Evolutionary conservation across 2,329 filamentous ascomycete species (phyloP), one percentile per base, ranked within the genome.

Genomic region (Aspergillus brasiliensis): DNA sequence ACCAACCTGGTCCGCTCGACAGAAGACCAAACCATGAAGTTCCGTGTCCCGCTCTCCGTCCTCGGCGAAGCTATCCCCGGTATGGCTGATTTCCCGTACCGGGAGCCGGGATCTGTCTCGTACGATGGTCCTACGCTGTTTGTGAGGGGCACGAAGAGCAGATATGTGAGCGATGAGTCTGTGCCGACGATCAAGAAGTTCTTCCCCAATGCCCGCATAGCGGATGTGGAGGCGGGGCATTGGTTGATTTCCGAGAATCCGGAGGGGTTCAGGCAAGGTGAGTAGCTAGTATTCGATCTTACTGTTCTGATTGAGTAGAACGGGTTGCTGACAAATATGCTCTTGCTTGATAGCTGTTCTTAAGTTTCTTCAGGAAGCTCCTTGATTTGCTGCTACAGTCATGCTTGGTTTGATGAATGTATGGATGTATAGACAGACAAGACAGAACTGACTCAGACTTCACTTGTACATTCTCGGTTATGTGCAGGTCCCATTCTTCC

Each of bases 21-120:
- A 17, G 77, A 82, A 3, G 78, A 82, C 53, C 81, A 84, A 31
- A 80, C 80, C 2, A 84, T 90, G 68, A 88, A 85, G 67, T 97
- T 95, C 78, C 86, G 91, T 27, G 87, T 98, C 3, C 94, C 95
- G 0, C 79, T 99, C 10, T 82, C 84, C 49, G 87, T 86, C 3
- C 80, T 99, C 0, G 88, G 83, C 3, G 81, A 83, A 51, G 82
- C 87, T 0, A 80, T 99, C 42, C 84, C 87, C 66, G 82, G 91
- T 64, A 86, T 98, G 80, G 92, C 91, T 1, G 91, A 96, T 67
- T 99, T 99, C 70, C 94, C 95, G 0, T 97, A 88, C 79, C 89
- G 85, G 65, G 83, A 92, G 68, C 88, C 92, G 0, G 82, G 85
- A n/a, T 77, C 83, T 63, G 78, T 81, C 34, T 83, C 88, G 25